Evolutionary conservation across 2,329 filamentous ascomycete species (phyloP).

Genomic region (Fusarium drepaniforme): DNA sequence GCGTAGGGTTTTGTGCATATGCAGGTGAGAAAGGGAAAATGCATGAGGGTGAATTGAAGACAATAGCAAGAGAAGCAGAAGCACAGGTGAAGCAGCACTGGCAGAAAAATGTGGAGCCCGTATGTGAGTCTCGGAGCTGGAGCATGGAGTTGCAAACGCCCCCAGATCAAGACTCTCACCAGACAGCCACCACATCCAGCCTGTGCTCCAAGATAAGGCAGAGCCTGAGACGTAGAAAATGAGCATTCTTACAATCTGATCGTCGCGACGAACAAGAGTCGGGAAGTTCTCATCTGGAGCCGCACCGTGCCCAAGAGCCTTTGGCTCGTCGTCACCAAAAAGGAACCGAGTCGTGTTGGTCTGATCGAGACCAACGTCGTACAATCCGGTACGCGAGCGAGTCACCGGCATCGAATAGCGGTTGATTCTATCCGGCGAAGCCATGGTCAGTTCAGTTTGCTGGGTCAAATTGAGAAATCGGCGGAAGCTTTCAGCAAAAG

Average conservation of each 20-base stretch:
- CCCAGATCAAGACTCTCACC: constrained; percentile 13
- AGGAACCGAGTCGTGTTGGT: constrained; percentile 89
- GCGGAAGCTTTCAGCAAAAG: background rate
- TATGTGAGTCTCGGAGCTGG: constrained; percentile 17
- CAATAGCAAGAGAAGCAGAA: constrained; percentile 19
- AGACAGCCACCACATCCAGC: background rate
- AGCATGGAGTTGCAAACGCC: constrained; percentile 21
- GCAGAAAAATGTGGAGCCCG: constrained; percentile 36
- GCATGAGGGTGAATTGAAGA: constrained; percentile 23
- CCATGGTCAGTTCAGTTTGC: constrained; percentile 43
- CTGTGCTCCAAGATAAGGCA: background rate
- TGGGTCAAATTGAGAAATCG: background rate
- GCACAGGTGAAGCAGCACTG: constrained; percentile 32
- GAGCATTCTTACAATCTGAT: constrained; percentile 63
- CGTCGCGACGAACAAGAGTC: constrained; percentile 78
- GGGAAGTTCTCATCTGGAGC: constrained; percentile 88
- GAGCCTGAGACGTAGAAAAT: constrained; percentile 10
- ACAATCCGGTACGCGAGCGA: constrained; percentile 73
- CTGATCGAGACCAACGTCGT: constrained; percentile 79
- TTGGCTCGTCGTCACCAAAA: constrained; percentile 81
- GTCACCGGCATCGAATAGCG: constrained; percentile 95
- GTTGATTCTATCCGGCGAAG: constrained; percentile 71
- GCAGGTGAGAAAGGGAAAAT: constrained; percentile 7
- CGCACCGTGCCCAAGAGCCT: constrained; percentile 62
- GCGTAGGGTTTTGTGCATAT: constrained; percentile 2